A percentile compares a stretch with the other conserved stretches of the same genome.
These are phyloP conservation scores for Solanum chaucha DNA, from an alignment of 257 asterid genomes.

Conservation along the genomic window DNA sequence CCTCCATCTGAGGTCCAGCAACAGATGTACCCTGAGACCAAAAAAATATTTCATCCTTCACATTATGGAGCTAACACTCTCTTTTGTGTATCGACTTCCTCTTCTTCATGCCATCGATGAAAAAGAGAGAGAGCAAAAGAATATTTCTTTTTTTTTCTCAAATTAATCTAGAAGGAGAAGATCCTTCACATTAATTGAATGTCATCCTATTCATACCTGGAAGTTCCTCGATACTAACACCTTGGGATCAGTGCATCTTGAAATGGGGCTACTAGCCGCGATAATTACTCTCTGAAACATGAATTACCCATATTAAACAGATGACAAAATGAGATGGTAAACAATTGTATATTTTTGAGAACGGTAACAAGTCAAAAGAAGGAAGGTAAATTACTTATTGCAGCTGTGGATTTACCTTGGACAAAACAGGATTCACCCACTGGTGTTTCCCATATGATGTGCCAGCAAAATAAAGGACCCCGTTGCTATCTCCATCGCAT, in stretches of 20 bases:
- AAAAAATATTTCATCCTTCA: neutral
- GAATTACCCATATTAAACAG: neutral
- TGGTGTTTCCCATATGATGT: conserved; percentile 91
- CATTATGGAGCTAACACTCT: neutral
- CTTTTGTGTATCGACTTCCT: neutral
- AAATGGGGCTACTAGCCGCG: conserved; percentile 77
- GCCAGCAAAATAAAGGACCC: conserved; percentile 85
- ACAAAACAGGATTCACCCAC: conserved; percentile 89
- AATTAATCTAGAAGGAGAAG: neutral
- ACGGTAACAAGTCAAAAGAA: neutral
- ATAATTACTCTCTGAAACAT: conserved; percentile 59
- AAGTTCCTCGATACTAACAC: conserved; percentile 85
- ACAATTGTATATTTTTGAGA: neutral
- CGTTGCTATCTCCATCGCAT: conserved; percentile 93
- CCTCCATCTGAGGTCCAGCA: conserved; percentile 79
- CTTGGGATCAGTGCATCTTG: conserved; percentile 94
- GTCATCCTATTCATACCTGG: conserved; percentile 36
- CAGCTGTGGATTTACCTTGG: conserved; percentile 46
- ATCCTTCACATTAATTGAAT: neutral
- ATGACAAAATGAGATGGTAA: neutral
- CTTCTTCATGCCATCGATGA: neutral
- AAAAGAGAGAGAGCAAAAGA: neutral
- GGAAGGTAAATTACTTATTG: neutral
- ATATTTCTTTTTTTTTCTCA: neutral
- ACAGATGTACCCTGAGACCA: conserved; percentile 68